Base-by-base conservation (phyloP, 805 yeast genomes). In the Candida endomychidarum region DNA sequence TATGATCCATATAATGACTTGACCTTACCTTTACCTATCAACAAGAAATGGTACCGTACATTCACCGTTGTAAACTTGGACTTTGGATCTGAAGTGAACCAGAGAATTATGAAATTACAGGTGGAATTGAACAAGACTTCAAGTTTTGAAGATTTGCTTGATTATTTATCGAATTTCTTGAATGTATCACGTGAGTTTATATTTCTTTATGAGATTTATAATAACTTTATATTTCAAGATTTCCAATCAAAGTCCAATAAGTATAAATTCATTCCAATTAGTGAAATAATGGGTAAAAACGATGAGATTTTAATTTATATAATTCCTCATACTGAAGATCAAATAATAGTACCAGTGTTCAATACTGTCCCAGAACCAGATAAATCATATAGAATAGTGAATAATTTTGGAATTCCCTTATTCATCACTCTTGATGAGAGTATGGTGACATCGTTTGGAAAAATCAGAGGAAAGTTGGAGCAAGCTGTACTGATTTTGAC, bases 1-100 rank as follows among this genome's bases (percentile, higher is more conserved):
- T 93, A 90, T 63, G 99, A 91, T 58, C 98, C 99, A 0, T 91
- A 80, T 56, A 87, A 81, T 63, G 96, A 89, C 55, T 65, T 91
- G 48, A 89, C 99, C 0, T 65, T 91, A 31, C 98, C 98, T 0
- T 67, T 91, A 17, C 98, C 98, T 0, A 77, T 83, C 2, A 77
- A 77, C 34, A 77, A 80, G 36, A 69, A 74, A 34, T 90, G 97
- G 96, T 63, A 67, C 22, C 82, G 80, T 28, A 73, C 73, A 15
- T 70, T 91, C 24, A 67, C 75, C 2, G 63, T 87, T 12, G 74
- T 89, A 22, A 80, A 86, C n/a, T 74, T 77, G 25, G 48, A 55
- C 9, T 47, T 41, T 9, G 24, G 27, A 2, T 19, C 15, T 12
- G 18, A 27, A 16, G 30, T 35, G 11, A 33, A 27, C 3, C 31